phyloP scores from a whole-genome alignment of 805 yeast species.

The Candida ipomoeae region DNA sequence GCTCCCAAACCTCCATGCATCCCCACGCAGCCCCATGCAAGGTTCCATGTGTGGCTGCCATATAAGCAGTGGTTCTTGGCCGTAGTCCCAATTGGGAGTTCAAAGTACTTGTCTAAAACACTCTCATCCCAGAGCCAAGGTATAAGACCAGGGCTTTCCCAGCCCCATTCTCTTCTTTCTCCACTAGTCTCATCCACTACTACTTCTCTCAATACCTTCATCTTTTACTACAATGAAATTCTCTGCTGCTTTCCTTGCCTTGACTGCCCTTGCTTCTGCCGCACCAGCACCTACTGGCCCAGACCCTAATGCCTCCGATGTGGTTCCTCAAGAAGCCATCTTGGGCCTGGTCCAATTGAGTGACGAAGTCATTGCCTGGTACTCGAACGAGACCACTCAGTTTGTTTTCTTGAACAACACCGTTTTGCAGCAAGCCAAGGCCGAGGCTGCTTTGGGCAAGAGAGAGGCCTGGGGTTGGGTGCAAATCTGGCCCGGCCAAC shows the following conservation, averaged over 20 bases:
- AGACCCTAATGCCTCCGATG: background rate
- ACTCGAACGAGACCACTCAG: constrained; percentile 10
- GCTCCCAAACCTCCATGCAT: background rate
- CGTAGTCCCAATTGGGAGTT: background rate
- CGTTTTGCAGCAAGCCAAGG: constrained; percentile 14
- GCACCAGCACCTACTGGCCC: background rate
- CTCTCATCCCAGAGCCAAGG: too few species aligned
- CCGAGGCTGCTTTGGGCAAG: constrained; percentile 9
- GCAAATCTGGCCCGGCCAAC: constrained; percentile 11
- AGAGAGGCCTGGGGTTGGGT: constrained; percentile 18
- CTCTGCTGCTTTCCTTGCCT: constrained; percentile 13
- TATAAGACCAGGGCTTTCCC: too few species aligned
- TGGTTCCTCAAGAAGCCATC: constrained; percentile 15
- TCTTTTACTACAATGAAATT: constrained; percentile 11
- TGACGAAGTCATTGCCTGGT: constrained; percentile 11
- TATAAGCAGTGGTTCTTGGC: too few species aligned
- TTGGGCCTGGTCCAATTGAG: constrained; percentile 12
- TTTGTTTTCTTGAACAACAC: constrained; percentile 17
- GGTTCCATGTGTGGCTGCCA: too few species aligned
- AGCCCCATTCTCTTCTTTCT: background rate
- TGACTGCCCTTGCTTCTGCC: constrained; percentile 12
- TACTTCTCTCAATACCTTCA: background rate
- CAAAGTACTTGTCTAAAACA: background rate
- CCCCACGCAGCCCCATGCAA: background rate
- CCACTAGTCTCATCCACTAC: background rate